Evolutionary conservation across 2,329 filamentous ascomycete genomes (phyloP), one percentile per base, ranked within the genome.

Genomic region (Zymoseptoria ardabiliae): DNA sequence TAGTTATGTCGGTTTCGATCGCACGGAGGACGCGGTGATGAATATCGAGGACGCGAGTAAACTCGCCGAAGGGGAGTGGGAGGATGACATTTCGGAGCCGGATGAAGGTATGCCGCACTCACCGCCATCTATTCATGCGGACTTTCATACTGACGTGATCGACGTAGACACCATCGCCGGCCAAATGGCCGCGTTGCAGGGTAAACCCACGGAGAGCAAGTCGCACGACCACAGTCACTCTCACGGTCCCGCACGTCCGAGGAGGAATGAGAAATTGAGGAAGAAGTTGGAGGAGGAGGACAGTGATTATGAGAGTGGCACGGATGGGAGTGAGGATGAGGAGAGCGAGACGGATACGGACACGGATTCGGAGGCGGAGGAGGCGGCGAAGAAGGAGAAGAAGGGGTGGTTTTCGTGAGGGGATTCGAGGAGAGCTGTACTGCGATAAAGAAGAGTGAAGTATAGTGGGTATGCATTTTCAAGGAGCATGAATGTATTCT

Each of bases 71-170:
- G 86, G 96, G 71, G 71, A 70, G n/a, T 66, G 68, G 17, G 70
- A 97, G 66, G 94, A 96, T 69, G 94, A 99, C 60, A 99, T 99
- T 66, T 96, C 90, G 72, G 94, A 99, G 74, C 94, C 95, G 41
- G 94, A 97, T 64, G 94, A 99, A 81, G 94, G 94, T 96, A 82
- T 80, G 87, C 80, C 53, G 19, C 5, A 9, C 51, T n/a, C 20
- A 50, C 19, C 28, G 8, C 8, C 28, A 19, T 50, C 22, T 41
- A 20, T 51, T 55, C n/a, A n/a, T n/a, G n/a, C n/a, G n/a, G n/a
- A n/a, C n/a, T n/a, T n/a, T n/a, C n/a, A n/a, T n/a, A 30, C 2
- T 11, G 28, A 8, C 11, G 28, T 9, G 8, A 30, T 2, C 6
- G 19, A 30, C 55, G 17, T 60, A 75, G 73, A 74, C 61, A 66